phyloP scores from a whole-genome alignment of 257 asterid species.

The Prunella vulgaris region DNA sequence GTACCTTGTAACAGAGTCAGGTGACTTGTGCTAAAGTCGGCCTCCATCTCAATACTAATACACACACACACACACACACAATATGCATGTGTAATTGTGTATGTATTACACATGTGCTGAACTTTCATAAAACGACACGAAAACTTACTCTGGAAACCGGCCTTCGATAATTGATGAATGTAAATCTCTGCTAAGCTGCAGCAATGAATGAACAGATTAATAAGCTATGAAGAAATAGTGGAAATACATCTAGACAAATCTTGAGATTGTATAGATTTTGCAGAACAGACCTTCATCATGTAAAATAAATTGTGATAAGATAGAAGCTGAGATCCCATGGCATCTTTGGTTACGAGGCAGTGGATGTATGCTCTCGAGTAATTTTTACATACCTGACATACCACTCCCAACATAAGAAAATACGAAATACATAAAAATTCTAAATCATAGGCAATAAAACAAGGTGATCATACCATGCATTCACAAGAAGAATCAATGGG shows the following conservation, averaged over 20 bases:
- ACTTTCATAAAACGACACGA: background rate
- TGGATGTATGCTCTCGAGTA: constrained; percentile 92
- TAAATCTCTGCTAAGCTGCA: constrained; percentile 92
- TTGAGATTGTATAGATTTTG: background rate
- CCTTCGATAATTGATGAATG: constrained; percentile 78
- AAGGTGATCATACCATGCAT: constrained; percentile 64
- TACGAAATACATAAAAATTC: background rate
- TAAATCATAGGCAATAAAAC: background rate
- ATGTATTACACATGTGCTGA: background rate
- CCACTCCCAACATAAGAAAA: constrained; percentile 12
- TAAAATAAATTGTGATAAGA: constrained; percentile 85
- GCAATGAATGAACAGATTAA: constrained; percentile 21
- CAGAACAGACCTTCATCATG: constrained; percentile 72
- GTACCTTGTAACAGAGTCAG: background rate
- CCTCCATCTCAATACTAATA: too few relatives aligned
- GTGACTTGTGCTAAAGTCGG: background rate
- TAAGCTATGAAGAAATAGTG: background rate
- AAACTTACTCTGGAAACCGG: constrained; percentile 74
- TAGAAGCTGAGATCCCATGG: constrained; percentile 96
- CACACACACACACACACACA: too few relatives aligned
- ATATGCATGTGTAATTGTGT: too few relatives aligned
- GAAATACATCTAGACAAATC: background rate
- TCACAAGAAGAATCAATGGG: constrained; percentile 76
- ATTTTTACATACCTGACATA: constrained; percentile 73
- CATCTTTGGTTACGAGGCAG: constrained; percentile 93